Evolutionary conservation across 2,329 filamentous ascomycete genomes (phyloP), one percentile per base, ranked within the genome.

Genomic region (Fonsecaea multimorphosa): DNA sequence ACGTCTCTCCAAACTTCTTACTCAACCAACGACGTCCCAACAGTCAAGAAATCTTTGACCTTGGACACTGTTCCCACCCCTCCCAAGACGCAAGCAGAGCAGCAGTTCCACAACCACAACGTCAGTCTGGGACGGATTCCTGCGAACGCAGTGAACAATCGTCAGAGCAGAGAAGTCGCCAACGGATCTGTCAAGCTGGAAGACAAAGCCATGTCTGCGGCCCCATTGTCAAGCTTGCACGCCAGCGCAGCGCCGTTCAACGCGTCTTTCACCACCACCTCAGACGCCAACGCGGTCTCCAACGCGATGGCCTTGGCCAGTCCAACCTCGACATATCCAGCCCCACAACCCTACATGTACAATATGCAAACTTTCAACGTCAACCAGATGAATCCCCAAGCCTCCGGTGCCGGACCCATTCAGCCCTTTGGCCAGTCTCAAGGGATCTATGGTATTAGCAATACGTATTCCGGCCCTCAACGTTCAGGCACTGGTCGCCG

Each of bases 21-120:
- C 80, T 97, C 95, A 9, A 88, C 92, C 61, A 95, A 91, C 77
- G 93, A 98, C 74, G 84, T 97, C 22, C 91, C 93, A 3, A 96
- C 93, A 7, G 83, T 93, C 74, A 96, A 95, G 85, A 89, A 84
- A 71, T 82, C 85, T 61, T 84, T 85, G 61, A 83, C 80, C 55
- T 78, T 82, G 57, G 80, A 84, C 55, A 74, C 74, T 24, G 73
- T 78, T 32, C 54, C 66, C 4, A 81, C 78, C 12, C 73, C 80
- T 11, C 78, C 80, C 59, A 91, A 91, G 75, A 87, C 82, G 4
- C 84, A 87, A 68, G 82, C 84, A 58, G 84, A 88, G 73, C 83
- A 85, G 69, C 82, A 84, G 72, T 80, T 86, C 57, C 86, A 88
- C 69, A 85, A 93, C 72, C 91, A 94, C 79, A 94, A 93, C 76